Evolutionary conservation across 2,329 filamentous ascomycete genomes (phyloP).

Genomic region (Geoglossum cookeanum): DNA sequence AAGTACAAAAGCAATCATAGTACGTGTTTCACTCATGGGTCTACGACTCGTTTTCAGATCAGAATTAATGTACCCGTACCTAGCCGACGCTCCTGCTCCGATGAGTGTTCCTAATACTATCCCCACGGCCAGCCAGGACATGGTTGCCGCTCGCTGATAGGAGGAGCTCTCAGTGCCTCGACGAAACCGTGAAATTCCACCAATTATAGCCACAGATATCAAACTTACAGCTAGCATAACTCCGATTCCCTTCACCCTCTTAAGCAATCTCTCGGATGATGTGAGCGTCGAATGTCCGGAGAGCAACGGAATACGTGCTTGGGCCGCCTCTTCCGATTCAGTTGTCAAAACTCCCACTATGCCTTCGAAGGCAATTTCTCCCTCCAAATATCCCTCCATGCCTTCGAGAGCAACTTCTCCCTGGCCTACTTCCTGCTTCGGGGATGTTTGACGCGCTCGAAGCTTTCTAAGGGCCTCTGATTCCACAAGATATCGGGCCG

Average conservation of each 20-base stretch:
- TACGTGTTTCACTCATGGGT: too few relatives aligned
- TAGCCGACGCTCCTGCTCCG: too few relatives aligned
- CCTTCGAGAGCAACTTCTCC: constrained; percentile 10
- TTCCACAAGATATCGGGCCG: constrained; percentile 15
- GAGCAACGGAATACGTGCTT: background rate
- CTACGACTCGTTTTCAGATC: background rate
- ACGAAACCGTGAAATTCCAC: too few relatives aligned
- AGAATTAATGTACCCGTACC: background rate
- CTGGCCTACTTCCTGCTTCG: too few relatives aligned
- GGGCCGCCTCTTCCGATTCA: background rate
- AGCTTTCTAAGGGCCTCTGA: constrained; percentile 16
- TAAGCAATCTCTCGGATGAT: too few relatives aligned
- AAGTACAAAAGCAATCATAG: background rate
- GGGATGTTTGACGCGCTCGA: constrained; percentile 9
- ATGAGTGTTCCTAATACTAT: too few relatives aligned
- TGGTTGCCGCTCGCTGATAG: too few relatives aligned
- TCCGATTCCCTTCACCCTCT: too few relatives aligned
- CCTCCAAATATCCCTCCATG: background rate
- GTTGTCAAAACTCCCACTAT: background rate
- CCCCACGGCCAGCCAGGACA: too few relatives aligned
- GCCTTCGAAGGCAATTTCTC: constrained; percentile 10
- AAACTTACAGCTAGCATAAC: too few relatives aligned
- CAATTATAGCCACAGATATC: too few relatives aligned
- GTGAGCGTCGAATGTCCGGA: background rate
- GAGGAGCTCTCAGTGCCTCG: too few relatives aligned